Conservation (phyloP, 345 rosid species). For the Odontarrhena argentea region DNA sequence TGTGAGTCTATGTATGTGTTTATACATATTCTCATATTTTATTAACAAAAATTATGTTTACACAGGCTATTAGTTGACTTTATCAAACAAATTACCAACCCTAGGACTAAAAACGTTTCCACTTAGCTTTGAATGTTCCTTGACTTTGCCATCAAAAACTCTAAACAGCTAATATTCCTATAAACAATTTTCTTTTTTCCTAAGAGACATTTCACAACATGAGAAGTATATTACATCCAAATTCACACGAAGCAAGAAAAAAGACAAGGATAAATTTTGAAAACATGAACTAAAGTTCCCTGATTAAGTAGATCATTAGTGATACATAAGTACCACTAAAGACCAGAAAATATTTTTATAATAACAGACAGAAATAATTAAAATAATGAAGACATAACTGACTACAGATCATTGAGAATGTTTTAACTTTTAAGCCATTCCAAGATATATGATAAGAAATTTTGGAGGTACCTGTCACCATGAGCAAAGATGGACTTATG, state of each 20-base stretch:
- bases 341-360: neutral
- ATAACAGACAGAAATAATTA: neutral
- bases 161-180: neutral
- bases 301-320: too few species aligned
- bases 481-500: conserved; percentile 97
- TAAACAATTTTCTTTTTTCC: neutral
- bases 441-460: too few species aligned
- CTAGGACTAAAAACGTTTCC: conserved; percentile 11
- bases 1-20: neutral
- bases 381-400: neutral
- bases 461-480: conserved; percentile 62
- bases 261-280: neutral
- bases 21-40: neutral
- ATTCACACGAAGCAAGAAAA: neutral
- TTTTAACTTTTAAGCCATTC: too few species aligned
- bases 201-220: neutral
- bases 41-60: neutral
- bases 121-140: conserved; percentile 2
- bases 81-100: conserved; percentile 35
- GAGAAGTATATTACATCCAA: neutral
- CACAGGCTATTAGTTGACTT: conserved; percentile 28
- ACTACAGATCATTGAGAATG: neutral
- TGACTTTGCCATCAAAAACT: neutral
- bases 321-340: too few species aligned
- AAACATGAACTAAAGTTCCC: neutral